phyloP scores from a whole-genome alignment of 257 asterid species.

The Euphrasia confusa region DNA sequence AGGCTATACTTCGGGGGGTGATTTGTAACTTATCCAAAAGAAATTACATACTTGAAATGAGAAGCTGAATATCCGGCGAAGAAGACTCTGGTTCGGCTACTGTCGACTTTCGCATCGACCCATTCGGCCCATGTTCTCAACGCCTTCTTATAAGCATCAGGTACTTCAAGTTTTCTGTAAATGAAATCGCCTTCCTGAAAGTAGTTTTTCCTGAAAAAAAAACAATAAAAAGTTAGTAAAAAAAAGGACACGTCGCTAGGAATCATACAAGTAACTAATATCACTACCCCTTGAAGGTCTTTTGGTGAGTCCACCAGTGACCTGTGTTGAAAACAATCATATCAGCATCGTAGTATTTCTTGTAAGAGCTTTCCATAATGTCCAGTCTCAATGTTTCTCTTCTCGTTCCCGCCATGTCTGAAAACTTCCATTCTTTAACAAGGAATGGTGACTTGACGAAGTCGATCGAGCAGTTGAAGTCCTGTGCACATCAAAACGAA shows the following conservation, averaged over 20 bases:
- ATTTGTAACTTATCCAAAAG: neutral
- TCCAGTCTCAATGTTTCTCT: conserved; percentile 57
- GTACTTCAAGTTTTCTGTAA: conserved; percentile 33
- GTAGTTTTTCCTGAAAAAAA: conserved; percentile 36
- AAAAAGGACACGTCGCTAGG: neutral
- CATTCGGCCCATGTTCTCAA: conserved; percentile 57
- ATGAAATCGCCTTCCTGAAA: conserved; percentile 59
- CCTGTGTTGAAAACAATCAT: conserved; percentile 67
- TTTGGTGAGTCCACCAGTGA: conserved; percentile 78
- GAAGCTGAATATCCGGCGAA: conserved; percentile 58
- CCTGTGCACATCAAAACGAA: conserved; percentile 26
- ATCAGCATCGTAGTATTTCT: conserved; percentile 46
- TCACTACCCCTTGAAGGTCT: conserved; percentile 40
- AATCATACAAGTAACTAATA: neutral
- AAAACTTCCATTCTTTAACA: conserved; percentile 51
- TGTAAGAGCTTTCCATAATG: conserved; percentile 37
- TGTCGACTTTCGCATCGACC: conserved; percentile 50
- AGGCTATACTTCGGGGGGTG: neutral
- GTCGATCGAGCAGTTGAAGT: conserved; percentile 49
- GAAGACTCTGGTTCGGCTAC: conserved; percentile 40
- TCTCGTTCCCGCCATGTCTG: conserved; percentile 35
- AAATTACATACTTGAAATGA: conserved; percentile 50
- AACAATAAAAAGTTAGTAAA: neutral
- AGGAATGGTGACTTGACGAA: conserved; percentile 56
- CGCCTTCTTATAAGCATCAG: conserved; percentile 49